A percentile compares a stretch with the other conserved stretches of the same genome.
These are phyloP conservation scores for Pyrrhoderma noxium DNA, from an alignment of 1,284 basidiomycete species.

Conservation along the genomic window DNA sequence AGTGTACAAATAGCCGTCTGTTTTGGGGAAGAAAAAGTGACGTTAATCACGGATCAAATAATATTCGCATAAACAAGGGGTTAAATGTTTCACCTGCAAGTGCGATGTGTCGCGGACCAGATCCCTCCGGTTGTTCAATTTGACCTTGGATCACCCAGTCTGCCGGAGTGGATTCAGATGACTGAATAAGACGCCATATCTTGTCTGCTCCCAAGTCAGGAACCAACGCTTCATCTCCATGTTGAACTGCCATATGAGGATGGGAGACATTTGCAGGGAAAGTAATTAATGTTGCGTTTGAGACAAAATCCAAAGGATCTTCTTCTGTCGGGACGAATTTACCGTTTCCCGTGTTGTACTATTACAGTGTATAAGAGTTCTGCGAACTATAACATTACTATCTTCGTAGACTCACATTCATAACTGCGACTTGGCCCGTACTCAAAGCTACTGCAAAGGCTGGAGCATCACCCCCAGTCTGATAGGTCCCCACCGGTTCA, in stretches of 20 bases:
- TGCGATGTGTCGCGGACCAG: constrained; percentile 60
- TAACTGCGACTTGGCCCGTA: constrained; percentile 49
- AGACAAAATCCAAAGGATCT: constrained; percentile 36
- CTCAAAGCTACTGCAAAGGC: constrained; percentile 44
- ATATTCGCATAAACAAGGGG: no score
- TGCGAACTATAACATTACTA: neutral
- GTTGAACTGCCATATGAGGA: constrained; percentile 56
- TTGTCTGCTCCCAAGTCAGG: constrained; percentile 61
- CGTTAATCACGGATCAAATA: neutral
- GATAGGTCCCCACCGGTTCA: constrained; percentile 37
- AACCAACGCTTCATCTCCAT: constrained; percentile 47
- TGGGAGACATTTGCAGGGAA: constrained; percentile 50
- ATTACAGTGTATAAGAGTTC: neutral
- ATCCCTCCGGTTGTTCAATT: constrained; percentile 55
- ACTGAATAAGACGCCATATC: constrained; percentile 51
- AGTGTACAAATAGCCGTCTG: constrained; percentile 51
- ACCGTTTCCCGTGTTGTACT: constrained; percentile 56
- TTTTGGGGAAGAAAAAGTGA: constrained; percentile 5
- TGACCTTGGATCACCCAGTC: constrained; percentile 49
- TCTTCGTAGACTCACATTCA: constrained; percentile 40
- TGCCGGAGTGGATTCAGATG: constrained; percentile 28
- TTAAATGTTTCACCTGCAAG: constrained; percentile 31
- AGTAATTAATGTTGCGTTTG: constrained; percentile 34
- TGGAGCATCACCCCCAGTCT: constrained; percentile 45
- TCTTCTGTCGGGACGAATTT: constrained; percentile 42